Evolutionary conservation across 2,329 filamentous ascomycete species (phyloP).

Genomic region (Aureobasidium sp.): DNA sequence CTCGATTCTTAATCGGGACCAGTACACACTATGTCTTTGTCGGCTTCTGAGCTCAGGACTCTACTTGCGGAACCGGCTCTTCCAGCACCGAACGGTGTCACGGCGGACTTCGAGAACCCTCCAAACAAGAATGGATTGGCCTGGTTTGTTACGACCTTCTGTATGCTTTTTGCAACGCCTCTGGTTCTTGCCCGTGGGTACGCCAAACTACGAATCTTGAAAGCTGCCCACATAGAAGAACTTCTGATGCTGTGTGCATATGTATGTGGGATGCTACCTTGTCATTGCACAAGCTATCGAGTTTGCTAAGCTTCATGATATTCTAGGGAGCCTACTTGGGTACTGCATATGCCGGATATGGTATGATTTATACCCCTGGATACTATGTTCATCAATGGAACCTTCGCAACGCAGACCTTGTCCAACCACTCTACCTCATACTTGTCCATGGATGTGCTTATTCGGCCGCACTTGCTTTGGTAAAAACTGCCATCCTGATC

Average conservation of each 20-base stretch:
- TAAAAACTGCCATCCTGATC: not conserved
- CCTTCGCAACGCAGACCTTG: not conserved
- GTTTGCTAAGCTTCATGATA: not conserved
- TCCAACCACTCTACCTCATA: not conserved
- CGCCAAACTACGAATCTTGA: not conserved
- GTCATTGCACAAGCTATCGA: not conserved
- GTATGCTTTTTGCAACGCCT: not conserved
- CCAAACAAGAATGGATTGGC: not conserved
- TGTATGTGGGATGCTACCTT: not conserved
- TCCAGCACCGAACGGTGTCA: not conserved
- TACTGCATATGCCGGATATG: not conserved
- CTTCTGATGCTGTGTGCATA: not conserved
- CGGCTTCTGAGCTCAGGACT: not conserved
- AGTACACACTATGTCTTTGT: not conserved
- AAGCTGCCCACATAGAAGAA: not conserved
- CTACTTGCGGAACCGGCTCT: not conserved
- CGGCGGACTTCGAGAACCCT: not conserved
- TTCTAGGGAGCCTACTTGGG: not conserved
- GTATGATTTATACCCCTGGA: not conserved
- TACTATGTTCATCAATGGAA: conserved; percentile 2
- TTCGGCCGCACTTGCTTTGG: not conserved
- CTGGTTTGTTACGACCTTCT: not conserved
- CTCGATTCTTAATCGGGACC: not conserved
- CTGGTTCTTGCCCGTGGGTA: not conserved
- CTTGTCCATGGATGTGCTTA: not conserved